These are phyloP conservation scores for Tetrastigma voinierianum DNA, from an alignment of 164 flowering plant genomes.

Conservation along the genomic window DNA sequence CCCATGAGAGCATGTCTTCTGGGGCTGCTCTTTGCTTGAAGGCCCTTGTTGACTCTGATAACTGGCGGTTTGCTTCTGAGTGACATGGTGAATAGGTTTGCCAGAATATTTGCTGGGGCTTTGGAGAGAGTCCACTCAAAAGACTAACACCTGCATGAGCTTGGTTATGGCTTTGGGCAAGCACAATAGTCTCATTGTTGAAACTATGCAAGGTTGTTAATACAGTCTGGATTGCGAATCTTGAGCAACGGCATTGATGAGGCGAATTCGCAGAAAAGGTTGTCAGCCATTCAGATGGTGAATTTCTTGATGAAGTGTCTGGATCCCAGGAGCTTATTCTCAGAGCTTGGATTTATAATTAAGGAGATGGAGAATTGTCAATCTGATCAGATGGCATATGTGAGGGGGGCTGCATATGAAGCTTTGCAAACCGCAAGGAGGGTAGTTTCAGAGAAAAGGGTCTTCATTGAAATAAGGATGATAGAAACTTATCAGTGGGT, in stretches of 20 bases:
- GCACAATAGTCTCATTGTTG: constrained; percentile 61
- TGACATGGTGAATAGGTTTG: constrained; percentile 86
- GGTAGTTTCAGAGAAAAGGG: constrained; percentile 43
- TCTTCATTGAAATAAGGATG: constrained; percentile 36
- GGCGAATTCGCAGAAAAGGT: constrained; percentile 70
- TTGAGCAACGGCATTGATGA: constrained; percentile 57
- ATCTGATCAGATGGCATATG: constrained; percentile 77
- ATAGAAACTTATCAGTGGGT: constrained; percentile 48
- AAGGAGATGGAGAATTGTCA: constrained; percentile 81
- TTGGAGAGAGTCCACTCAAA: constrained; percentile 75
- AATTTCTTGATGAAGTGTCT: constrained; percentile 81
- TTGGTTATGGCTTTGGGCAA: constrained; percentile 82
- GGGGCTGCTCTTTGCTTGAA: constrained; percentile 91
- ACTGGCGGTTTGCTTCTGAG: constrained; percentile 89
- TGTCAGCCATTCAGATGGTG: constrained; percentile 85
- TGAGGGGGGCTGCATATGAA: constrained; percentile 90
- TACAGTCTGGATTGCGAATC: constrained; percentile 65
- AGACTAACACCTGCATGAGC: constrained; percentile 80
- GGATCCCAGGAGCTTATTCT: constrained; percentile 67
- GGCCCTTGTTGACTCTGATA: constrained; percentile 91
- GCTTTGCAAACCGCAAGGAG: constrained; percentile 74
- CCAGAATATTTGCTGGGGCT: constrained; percentile 71
- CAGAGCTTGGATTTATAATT: constrained; percentile 66
- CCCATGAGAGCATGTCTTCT: constrained; percentile 71
- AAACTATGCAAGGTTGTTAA: constrained; percentile 77